Conservation (phyloP, 2,329 filamentous ascomycete species). For the Didymosphaeria variabile region DNA sequence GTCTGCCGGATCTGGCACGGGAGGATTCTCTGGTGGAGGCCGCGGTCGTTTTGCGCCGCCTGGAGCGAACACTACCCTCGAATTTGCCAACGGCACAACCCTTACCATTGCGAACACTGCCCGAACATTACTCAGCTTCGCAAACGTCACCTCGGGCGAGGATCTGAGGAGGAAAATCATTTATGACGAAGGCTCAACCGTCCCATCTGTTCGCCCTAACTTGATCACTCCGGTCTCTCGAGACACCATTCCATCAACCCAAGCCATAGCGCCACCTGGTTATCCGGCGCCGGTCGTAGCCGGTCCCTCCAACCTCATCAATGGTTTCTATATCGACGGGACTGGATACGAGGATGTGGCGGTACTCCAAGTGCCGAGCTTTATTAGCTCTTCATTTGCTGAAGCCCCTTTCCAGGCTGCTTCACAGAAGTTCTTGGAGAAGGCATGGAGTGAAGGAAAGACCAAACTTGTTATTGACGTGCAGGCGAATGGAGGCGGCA, state of each 20-base stretch:
- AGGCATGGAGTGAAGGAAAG: constrained; percentile 60
- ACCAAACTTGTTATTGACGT: constrained; percentile 69
- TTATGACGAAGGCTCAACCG: constrained; percentile 18
- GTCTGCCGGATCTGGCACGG: constrained; percentile 50
- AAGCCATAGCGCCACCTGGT: constrained; percentile 45
- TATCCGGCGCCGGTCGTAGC: constrained; percentile 54
- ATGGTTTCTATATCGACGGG: constrained; percentile 56
- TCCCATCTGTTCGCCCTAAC: constrained; percentile 9
- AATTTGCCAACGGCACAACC: constrained; percentile 56
- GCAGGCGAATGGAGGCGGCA: constrained; percentile 67
- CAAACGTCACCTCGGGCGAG: constrained; percentile 50
- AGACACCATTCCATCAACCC: constrained; percentile 1
- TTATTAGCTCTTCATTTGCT: constrained; percentile 39
- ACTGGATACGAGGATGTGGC: constrained; percentile 56
- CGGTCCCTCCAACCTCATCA: constrained; percentile 52
- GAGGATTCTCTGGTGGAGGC: constrained; percentile 56
- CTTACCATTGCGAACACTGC: constrained; percentile 55
- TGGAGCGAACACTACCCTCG: constrained; percentile 54
- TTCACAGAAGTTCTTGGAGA: constrained; percentile 52
- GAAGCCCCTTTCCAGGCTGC: constrained; percentile 50
- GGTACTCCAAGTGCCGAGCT: constrained; percentile 55
- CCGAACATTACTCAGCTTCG: constrained; percentile 49
- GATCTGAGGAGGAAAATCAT: constrained; percentile 53
- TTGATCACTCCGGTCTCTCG: neutral
- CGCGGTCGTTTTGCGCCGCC: constrained; percentile 56